Percentiles rank a stretch among this genome's conserved stretches.
These are phyloP conservation scores for Pseudozyma hubeiensis DNA, from an alignment of 1,284 basidiomycete genomes.

Conservation along the genomic window DNA sequence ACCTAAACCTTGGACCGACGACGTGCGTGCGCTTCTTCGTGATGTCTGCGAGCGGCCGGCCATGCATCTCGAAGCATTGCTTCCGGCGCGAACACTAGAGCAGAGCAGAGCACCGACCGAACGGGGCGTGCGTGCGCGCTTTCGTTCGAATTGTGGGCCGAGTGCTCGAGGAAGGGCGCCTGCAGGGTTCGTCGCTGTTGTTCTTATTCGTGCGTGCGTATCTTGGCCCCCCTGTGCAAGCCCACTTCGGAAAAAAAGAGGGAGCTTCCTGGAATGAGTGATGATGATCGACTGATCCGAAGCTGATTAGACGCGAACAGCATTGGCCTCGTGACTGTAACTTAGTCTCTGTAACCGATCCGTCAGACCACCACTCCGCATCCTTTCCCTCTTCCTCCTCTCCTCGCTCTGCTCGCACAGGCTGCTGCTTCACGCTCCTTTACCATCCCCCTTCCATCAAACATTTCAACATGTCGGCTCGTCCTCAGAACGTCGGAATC, in stretches of 20 bases:
- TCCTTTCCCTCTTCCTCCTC: not conserved
- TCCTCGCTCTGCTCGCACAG: conserved; percentile 13
- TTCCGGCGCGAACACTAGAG: too few relatives aligned
- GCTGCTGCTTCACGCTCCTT: conserved; percentile 29
- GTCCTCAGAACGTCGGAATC: conserved; percentile 91
- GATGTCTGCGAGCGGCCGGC: too few relatives aligned
- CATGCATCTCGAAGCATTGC: too few relatives aligned
- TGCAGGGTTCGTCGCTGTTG: conserved; percentile 1
- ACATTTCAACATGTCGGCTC: conserved; percentile 67
- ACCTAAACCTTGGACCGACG: too few relatives aligned
- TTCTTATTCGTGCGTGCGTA: not conserved
- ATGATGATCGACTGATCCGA: conserved; percentile 1
- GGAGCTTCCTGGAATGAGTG: not conserved
- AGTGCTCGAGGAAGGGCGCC: too few relatives aligned
- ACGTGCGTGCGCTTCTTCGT: too few relatives aligned
- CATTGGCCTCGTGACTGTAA: too few relatives aligned
- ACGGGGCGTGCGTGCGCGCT: not conserved
- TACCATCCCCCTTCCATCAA: conserved; percentile 4
- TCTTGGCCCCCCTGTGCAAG: conserved; percentile 2
- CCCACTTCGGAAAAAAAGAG: not conserved
- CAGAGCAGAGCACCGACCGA: too few relatives aligned
- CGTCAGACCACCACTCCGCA: conserved; percentile 9
- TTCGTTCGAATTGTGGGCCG: not conserved
- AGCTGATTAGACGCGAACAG: not conserved
- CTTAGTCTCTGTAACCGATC: not conserved